Evolutionary conservation across 2,329 filamentous ascomycete species (phyloP).

Genomic region (Fusarium coicis): DNA sequence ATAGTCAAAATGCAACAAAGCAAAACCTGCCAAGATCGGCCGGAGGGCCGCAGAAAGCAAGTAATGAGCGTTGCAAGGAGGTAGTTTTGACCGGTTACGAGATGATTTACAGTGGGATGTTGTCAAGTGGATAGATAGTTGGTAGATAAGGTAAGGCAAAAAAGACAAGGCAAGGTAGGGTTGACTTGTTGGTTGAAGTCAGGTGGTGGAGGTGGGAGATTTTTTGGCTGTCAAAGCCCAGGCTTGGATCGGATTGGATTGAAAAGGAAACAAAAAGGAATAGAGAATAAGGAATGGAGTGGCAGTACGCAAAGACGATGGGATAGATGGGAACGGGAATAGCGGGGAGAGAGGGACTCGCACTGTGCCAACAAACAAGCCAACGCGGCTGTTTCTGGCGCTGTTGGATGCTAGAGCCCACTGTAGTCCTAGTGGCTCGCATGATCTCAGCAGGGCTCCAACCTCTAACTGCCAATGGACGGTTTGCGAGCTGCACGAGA

Average conservation of each 20-base stretch:
- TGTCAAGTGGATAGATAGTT: slow-evolving; percentile 31
- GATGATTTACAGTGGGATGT: slow-evolving; percentile 29
- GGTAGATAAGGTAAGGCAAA: not conserved
- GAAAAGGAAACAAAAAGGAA: slow-evolving; percentile 38
- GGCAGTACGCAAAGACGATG: slow-evolving; percentile 39
- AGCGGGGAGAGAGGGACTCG: slow-evolving; percentile 15
- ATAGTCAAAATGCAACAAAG: slow-evolving; percentile 21
- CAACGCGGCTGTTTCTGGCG: slow-evolving; percentile 28
- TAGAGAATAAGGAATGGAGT: slow-evolving; percentile 32
- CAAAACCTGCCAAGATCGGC: slow-evolving; percentile 34
- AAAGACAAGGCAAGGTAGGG: slow-evolving; percentile 7
- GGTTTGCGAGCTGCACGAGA: slow-evolving; percentile 21
- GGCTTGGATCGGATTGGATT: slow-evolving; percentile 13
- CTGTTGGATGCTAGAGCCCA: slow-evolving; percentile 29
- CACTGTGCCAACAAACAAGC: slow-evolving; percentile 33
- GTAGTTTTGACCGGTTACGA: slow-evolving; percentile 25
- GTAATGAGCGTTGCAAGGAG: slow-evolving; percentile 18
- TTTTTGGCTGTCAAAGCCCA: slow-evolving; percentile 42
- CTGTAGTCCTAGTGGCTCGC: slow-evolving; percentile 34
- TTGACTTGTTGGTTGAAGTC: slow-evolving; percentile 12
- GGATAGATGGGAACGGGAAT: slow-evolving; percentile 45
- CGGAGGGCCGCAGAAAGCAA: slow-evolving; percentile 36
- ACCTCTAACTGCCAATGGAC: slow-evolving; percentile 9
- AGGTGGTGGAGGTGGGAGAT: slow-evolving; percentile 43
- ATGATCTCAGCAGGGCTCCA: slow-evolving; percentile 21